Conservation (phyloP, 805 yeast genomes). For the Saccharomycopsis selenospora region DNA sequence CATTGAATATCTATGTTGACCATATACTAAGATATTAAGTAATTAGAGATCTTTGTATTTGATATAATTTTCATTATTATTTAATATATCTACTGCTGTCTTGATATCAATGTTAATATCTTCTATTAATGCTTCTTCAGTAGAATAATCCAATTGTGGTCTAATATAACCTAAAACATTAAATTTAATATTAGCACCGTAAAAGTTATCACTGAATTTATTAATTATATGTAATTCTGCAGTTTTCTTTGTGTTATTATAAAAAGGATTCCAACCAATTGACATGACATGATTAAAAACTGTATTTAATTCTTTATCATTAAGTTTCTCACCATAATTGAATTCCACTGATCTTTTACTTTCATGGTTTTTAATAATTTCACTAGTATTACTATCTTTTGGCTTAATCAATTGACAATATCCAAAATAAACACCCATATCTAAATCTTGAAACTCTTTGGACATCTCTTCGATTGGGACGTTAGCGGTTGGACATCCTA, state of each 20-base stretch:
- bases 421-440: constrained; percentile 89
- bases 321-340: constrained; percentile 52
- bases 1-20: no score
- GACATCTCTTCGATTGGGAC: constrained; percentile 53
- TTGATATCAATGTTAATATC: constrained; percentile 79
- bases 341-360: constrained; percentile 41
- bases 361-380: constrained; percentile 24
- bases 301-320: constrained; percentile 33
- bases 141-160: constrained; percentile 81
- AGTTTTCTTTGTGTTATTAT: constrained; percentile 67
- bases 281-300: constrained; percentile 88
- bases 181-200: constrained; percentile 71
- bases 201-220: constrained; percentile 57
- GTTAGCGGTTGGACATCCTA: constrained; percentile 95
- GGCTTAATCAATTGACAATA: constrained; percentile 39
- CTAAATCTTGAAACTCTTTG: constrained; percentile 33
- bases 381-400: constrained; percentile 23
- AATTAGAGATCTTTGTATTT: constrained; percentile 6
- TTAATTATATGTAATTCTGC: constrained; percentile 86
- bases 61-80: constrained; percentile 6
- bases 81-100: constrained; percentile 49
- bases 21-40: no score
- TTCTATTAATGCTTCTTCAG: constrained; percentile 68
- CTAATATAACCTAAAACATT: constrained; percentile 81
- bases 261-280: constrained; percentile 93